Conservation (phyloP, 208 protist species). For the Leptomonas seymouri region DNA sequence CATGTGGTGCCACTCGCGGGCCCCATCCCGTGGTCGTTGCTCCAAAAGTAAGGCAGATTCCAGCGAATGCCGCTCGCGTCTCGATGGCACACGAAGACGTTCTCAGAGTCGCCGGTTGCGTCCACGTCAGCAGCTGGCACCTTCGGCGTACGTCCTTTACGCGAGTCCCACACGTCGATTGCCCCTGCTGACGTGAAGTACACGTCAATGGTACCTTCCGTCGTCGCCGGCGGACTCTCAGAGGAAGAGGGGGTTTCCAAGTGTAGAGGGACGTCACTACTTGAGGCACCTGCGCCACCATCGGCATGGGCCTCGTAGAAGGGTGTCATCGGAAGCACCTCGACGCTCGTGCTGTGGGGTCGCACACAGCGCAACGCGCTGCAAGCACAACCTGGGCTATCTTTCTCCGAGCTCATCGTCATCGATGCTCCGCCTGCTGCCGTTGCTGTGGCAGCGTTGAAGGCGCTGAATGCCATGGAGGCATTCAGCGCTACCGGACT, state of each 20-base stretch:
- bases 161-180: slow-evolving; percentile 16
- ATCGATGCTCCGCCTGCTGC: too few species aligned
- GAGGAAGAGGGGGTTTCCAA: background rate
- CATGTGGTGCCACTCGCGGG: too few species aligned
- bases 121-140: background rate
- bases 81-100: slow-evolving; percentile 15
- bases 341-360: slow-evolving; percentile 9
- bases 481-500: too few species aligned
- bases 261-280: background rate
- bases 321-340: slow-evolving; percentile 12
- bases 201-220: slow-evolving; percentile 9
- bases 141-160: background rate
- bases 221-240: background rate
- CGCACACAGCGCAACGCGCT: background rate
- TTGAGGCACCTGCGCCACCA: background rate
- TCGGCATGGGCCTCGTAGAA: background rate
- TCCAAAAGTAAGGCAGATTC: slow-evolving; percentile 12
- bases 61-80: slow-evolving; percentile 8
- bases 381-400: too few species aligned
- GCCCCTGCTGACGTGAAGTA: slow-evolving; percentile 10
- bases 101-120: background rate
- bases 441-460: too few species aligned
- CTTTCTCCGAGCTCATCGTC: too few species aligned
- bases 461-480: too few species aligned
- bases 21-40: background rate